A percentile compares a stretch with the other conserved stretches of the same genome.
Evolutionary conservation across 768 basidiomycete species (phyloP).

Genomic region (Rhizopogon rudus): DNA sequence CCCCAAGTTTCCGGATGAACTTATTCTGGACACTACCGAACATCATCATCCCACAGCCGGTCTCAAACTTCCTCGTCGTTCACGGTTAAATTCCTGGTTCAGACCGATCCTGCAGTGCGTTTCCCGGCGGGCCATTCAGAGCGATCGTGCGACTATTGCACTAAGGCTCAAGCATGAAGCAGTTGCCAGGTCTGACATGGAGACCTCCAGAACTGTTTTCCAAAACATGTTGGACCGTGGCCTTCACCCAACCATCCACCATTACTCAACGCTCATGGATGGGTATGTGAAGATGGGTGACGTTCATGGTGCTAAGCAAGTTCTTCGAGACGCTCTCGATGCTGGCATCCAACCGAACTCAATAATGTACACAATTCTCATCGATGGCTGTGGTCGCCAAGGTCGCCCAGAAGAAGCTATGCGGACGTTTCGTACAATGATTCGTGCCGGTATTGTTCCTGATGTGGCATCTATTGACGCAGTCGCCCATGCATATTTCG

Average conservation of each 20-base stretch:
- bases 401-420: conserved; percentile 50
- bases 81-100: conserved; percentile 27
- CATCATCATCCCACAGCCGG: conserved; percentile 48
- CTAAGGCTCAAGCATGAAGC: conserved; percentile 63
- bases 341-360: conserved; percentile 53
- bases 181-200: conserved; percentile 44
- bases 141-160: conserved; percentile 53
- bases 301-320: conserved; percentile 46
- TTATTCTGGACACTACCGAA: conserved; percentile 17
- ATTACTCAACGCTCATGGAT: conserved; percentile 72
- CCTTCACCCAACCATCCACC: conserved; percentile 65
- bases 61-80: conserved; percentile 30
- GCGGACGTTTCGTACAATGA: conserved; percentile 57
- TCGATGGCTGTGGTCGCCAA: conserved; percentile 63
- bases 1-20: conserved; percentile 4
- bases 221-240: conserved; percentile 59
- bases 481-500: conserved; percentile 61
- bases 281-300: conserved; percentile 63
- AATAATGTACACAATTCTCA: conserved; percentile 74
- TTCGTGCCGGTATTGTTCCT: conserved; percentile 54
- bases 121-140: conserved; percentile 39
- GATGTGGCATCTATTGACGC: conserved; percentile 72
- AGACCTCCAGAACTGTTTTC: conserved; percentile 50
- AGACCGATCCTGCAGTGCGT: conserved; percentile 44
- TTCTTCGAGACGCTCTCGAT: conserved; percentile 47